Conservation (phyloP, 2,329 filamentous ascomycete species). For the Rhytidhysteron rufulum region DNA sequence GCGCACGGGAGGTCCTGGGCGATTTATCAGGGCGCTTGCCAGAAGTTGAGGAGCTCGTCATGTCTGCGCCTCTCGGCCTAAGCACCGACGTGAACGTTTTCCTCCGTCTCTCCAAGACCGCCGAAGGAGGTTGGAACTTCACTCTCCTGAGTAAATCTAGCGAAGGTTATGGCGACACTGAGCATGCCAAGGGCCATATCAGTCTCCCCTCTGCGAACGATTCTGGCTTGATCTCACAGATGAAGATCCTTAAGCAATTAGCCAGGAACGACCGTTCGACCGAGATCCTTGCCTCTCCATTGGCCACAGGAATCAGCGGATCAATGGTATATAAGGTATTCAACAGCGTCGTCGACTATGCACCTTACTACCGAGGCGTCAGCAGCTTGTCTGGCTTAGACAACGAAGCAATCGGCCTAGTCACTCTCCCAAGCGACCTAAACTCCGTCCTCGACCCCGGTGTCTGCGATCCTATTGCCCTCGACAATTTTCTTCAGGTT, state of each 20-base stretch:
- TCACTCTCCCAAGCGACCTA: constrained; percentile 7
- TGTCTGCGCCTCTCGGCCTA: too few species aligned
- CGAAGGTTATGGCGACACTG: constrained; percentile 41
- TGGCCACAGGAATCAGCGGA: constrained; percentile 30
- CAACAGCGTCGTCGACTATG: constrained; percentile 35
- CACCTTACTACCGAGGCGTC: constrained; percentile 28
- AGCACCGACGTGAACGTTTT: too few species aligned
- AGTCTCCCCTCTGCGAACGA: too few species aligned
- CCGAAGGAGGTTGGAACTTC: too few species aligned
- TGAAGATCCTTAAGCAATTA: constrained; percentile 26
- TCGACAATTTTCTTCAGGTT: constrained; percentile 34
- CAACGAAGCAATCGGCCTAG: constrained; percentile 11
- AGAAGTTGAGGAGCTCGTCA: too few species aligned
- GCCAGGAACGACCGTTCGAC: too few species aligned
- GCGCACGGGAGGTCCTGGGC: too few species aligned
- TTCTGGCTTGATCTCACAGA: constrained; percentile 10
- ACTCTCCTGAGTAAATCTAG: too few species aligned
- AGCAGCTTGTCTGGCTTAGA: constrained; percentile 9
- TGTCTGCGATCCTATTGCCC: constrained; percentile 5
- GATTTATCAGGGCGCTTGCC: too few species aligned
- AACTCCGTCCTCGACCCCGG: constrained; percentile 1
- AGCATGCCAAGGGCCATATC: constrained; percentile 7
- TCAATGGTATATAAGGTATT: constrained; percentile 40
- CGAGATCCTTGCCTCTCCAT: too few species aligned
- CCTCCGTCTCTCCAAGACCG: too few species aligned